phyloP scores from a whole-genome alignment of 2,329 filamentous ascomycete genomes.

The Apiospora phragmitis region DNA sequence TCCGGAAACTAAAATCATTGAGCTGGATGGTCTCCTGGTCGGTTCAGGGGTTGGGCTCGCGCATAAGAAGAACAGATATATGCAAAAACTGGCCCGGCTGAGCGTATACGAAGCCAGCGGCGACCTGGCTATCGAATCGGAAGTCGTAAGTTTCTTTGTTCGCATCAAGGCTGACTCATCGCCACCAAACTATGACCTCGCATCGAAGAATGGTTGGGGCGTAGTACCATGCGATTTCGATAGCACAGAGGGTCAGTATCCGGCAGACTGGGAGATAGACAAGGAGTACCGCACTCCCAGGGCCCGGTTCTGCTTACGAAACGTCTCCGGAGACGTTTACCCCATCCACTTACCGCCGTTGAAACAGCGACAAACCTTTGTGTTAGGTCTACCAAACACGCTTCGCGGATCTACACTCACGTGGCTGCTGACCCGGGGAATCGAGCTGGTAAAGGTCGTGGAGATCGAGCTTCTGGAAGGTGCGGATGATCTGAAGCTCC shows the following conservation, averaged over 20 bases:
- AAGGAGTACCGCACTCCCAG: too few species aligned
- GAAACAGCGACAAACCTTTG: too few species aligned
- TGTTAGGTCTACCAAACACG: too few species aligned
- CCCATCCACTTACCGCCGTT: too few species aligned
- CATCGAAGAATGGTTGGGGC: not conserved
- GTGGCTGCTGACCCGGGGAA: conserved; percentile 1
- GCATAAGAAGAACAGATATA: not conserved
- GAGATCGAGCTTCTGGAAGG: conserved; percentile 4
- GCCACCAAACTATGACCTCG: not conserved
- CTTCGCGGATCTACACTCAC: not conserved
- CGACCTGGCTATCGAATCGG: not conserved
- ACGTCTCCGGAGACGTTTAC: too few species aligned
- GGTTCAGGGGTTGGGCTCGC: not conserved
- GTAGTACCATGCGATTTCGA: not conserved
- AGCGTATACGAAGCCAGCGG: not conserved
- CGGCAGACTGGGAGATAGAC: too few species aligned
- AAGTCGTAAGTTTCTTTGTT: not conserved
- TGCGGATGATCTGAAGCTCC: not conserved
- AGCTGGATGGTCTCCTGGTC: not conserved
- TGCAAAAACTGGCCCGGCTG: not conserved
- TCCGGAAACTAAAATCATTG: not conserved
- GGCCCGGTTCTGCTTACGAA: too few species aligned
- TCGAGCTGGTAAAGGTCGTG: conserved; percentile 1
- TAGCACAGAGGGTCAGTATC: not conserved
- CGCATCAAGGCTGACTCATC: not conserved